Evolutionary conservation across 345 rosid species (phyloP).

Genomic region (Murraya paniculata): DNA sequence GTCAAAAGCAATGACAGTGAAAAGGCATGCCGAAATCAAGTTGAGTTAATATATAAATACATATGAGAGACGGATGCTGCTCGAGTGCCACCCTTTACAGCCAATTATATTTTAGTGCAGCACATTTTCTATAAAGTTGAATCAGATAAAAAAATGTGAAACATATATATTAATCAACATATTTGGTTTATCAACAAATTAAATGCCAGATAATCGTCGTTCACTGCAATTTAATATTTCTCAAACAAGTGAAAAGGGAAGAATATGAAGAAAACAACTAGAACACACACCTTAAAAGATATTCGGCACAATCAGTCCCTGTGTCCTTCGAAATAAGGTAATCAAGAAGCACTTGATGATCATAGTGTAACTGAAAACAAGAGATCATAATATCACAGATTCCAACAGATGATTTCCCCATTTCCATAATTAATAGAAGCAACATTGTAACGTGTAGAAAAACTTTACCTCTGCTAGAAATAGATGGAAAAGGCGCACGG

Average conservation of each 20-base stretch:
- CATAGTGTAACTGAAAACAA: constrained; percentile 65
- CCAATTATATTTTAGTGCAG: not conserved
- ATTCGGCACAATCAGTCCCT: constrained; percentile 72
- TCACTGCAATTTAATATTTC: not conserved
- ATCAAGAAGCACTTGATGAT: constrained; percentile 92
- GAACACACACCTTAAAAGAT: constrained; percentile 63
- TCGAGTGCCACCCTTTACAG: not conserved
- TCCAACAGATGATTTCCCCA: not conserved
- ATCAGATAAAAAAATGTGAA: constrained; percentile 2
- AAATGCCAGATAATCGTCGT: not conserved
- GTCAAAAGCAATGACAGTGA: not conserved
- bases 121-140: not conserved
- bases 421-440: not conserved
- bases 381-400: constrained; percentile 9
- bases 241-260: not conserved
- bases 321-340: constrained; percentile 82
- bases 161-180: not conserved
- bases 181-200: not conserved
- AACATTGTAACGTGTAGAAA: not conserved
- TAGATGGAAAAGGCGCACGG: constrained; percentile 63
- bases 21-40: not conserved
- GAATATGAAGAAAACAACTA: constrained; percentile 12
- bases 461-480: constrained; percentile 72
- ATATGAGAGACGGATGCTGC: not conserved
- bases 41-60: not conserved